phyloP scores from a whole-genome alignment of 805 yeast genomes.

The Myxozyma udenii region DNA sequence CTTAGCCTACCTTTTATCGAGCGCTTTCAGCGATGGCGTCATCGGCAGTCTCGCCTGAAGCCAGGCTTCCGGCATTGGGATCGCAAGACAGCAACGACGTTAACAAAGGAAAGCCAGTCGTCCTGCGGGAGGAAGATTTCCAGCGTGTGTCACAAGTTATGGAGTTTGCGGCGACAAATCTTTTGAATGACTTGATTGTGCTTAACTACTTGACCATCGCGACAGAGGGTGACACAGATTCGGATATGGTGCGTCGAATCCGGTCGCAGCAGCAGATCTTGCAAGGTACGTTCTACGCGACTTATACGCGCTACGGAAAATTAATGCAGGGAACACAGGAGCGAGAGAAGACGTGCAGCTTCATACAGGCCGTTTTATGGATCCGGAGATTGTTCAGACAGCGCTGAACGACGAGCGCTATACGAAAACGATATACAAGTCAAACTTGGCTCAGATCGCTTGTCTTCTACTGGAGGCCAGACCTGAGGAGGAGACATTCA shows the following conservation, averaged over 20 bases:
- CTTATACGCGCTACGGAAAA: too few species aligned
- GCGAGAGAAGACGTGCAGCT: neutral
- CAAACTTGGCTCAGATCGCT: neutral
- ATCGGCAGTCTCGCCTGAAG: too few species aligned
- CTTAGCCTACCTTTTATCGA: too few species aligned
- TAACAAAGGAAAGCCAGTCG: too few species aligned
- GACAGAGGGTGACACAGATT: neutral
- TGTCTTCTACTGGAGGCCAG: neutral
- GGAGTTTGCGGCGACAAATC: neutral
- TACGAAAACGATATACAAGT: neutral
- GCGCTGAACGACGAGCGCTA: neutral
- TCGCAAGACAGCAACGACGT: too few species aligned
- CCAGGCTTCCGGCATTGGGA: too few species aligned
- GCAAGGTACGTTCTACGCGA: neutral
- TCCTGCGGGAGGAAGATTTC: neutral
- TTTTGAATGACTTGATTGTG: neutral
- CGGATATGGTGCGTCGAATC: neutral
- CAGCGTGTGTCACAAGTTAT: neutral
- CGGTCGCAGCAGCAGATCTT: neutral
- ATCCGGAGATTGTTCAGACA: too few species aligned
- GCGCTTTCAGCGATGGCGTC: too few species aligned
- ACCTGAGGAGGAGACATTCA: neutral
- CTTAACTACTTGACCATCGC: neutral
- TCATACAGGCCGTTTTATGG: too few species aligned
- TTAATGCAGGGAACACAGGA: too few species aligned